Conservation (phyloP, 164 flowering plant genomes). For the Litsea cubeba region DNA sequence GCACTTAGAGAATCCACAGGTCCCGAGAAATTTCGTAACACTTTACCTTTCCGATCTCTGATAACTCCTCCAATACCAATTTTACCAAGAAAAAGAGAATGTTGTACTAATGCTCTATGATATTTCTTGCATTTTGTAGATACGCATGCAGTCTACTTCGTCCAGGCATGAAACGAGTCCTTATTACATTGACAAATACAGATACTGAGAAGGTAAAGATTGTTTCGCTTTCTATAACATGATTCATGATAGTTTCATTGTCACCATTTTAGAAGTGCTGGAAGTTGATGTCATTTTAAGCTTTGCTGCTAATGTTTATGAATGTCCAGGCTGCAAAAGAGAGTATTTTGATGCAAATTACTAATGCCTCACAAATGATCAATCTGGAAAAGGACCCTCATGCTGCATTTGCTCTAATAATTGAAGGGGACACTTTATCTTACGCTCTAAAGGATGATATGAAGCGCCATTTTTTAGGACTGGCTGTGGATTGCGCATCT, state of each 20-base stretch:
- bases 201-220: slow-evolving; percentile 47
- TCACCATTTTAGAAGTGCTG: neutral
- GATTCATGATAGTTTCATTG: neutral
- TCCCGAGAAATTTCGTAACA: no score
- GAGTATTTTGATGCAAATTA: slow-evolving; percentile 69
- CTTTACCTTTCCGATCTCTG: no score
- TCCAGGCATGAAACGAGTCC: slow-evolving; percentile 90
- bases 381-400: slow-evolving; percentile 89
- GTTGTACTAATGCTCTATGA: neutral
- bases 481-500: slow-evolving; percentile 89
- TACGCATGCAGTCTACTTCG: slow-evolving; percentile 87
- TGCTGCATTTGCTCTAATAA: slow-evolving; percentile 93
- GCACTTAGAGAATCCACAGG: no score
- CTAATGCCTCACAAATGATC: slow-evolving; percentile 72
- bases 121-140: slow-evolving; percentile 36
- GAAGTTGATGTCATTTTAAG: slow-evolving; percentile 19
- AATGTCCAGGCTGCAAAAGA: slow-evolving; percentile 70
- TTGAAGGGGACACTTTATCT: slow-evolving; percentile 84
- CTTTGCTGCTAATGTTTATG: slow-evolving; percentile 19
- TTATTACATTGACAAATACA: slow-evolving; percentile 37
- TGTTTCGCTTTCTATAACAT: neutral
- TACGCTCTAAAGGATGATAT: slow-evolving; percentile 76
- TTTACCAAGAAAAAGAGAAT: no score
- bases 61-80: no score
- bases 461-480: slow-evolving; percentile 68